phyloP scores from a whole-genome alignment of 2,329 filamentous ascomycete genomes.

The Microcera coccophila region DNA sequence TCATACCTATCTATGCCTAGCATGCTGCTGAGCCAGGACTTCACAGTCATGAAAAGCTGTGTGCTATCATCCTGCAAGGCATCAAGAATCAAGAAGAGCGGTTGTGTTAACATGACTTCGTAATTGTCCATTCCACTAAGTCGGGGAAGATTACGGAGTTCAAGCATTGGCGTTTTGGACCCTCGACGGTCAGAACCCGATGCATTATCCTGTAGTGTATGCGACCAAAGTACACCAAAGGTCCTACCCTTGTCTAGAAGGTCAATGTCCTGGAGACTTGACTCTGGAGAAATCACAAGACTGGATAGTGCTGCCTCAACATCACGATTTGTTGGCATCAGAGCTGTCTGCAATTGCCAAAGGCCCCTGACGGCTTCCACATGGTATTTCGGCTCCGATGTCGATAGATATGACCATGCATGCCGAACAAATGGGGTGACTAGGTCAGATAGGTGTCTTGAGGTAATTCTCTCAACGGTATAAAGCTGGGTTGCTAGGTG shows the following conservation, averaged over 20 bases:
- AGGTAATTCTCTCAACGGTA: conserved; percentile 48
- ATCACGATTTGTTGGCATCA: conserved; percentile 64
- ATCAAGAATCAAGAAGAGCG: conserved; percentile 78
- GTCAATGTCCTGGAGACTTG: conserved; percentile 21
- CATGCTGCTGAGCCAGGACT: conserved; percentile 72
- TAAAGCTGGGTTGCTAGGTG: conserved; percentile 57
- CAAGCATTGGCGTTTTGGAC: conserved; percentile 40
- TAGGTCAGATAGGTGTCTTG: conserved; percentile 55
- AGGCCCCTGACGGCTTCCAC: conserved; percentile 85
- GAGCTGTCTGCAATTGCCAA: conserved; percentile 76
- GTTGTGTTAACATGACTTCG: conserved; percentile 72
- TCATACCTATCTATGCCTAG: conserved; percentile 58
- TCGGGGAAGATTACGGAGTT: conserved; percentile 36
- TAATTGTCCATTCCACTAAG: conserved; percentile 59
- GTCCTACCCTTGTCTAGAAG: conserved; percentile 61
- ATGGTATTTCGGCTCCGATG: conserved; percentile 84
- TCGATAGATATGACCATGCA: conserved; percentile 77
- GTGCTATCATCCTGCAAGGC: conserved; percentile 67
- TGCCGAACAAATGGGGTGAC: conserved; percentile 65
- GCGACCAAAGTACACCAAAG: conserved; percentile 79
- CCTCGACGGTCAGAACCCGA: conserved; percentile 46
- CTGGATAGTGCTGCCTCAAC: conserved; percentile 75
- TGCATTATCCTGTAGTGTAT: conserved; percentile 61
- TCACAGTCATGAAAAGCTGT: conserved; percentile 71
- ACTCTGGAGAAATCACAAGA: conserved; percentile 58